These are phyloP conservation scores for Cardamine resedifolia DNA, from an alignment of 345 rosid genomes.

Conservation along the genomic window DNA sequence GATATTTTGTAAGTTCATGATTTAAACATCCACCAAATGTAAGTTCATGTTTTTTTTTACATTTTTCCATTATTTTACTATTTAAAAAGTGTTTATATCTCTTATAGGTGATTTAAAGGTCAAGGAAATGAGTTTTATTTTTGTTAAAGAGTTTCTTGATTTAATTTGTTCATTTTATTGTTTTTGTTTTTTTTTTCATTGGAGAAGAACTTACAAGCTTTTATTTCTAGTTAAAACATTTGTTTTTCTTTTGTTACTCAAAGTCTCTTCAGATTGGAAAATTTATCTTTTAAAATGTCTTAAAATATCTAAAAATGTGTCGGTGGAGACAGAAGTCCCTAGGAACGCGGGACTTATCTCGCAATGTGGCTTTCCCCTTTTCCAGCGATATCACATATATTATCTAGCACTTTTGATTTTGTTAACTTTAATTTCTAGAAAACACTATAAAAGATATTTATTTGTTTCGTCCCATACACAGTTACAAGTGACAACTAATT, in stretches of 20 bases:
- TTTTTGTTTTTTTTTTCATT: no score
- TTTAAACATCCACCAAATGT: no score
- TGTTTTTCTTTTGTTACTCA: neutral
- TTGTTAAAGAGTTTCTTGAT: no score
- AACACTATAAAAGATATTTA: neutral
- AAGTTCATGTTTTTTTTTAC: no score
- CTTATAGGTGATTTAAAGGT: no score
- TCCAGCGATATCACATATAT: slow-evolving; percentile 1
- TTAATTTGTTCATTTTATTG: no score
- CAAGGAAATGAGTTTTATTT: no score
- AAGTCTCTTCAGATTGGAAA: neutral
- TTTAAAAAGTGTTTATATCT: no score
- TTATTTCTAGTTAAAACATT: no score
- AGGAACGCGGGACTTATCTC: slow-evolving; percentile 27
- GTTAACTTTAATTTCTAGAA: neutral
- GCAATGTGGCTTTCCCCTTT: slow-evolving; percentile 23
- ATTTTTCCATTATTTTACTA: no score
- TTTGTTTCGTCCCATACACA: slow-evolving; percentile 2
- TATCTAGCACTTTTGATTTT: neutral
- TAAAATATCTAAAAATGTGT: slow-evolving; percentile 30
- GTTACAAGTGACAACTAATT: slow-evolving; percentile 14
- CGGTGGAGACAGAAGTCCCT: slow-evolving; percentile 34
- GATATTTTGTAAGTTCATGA: no score
- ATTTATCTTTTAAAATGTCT: neutral
- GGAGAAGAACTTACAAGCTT: no score